phyloP scores from a whole-genome alignment of 768 basidiomycete species.

The Daedaleopsis nitida region DNA sequence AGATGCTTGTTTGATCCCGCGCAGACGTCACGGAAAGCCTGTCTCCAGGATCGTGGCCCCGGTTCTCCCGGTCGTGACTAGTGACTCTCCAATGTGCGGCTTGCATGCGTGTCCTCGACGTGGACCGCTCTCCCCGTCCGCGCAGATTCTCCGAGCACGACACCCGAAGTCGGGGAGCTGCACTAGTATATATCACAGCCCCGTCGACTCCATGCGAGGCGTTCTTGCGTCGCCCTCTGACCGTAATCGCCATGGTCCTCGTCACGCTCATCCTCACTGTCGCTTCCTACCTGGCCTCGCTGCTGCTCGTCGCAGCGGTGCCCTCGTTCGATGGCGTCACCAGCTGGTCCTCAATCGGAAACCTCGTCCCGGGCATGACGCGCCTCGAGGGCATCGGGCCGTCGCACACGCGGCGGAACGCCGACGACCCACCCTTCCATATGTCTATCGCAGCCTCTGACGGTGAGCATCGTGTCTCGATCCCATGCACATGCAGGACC shows the following conservation, averaged over 20 bases:
- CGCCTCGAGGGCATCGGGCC: slow-evolving; percentile 26
- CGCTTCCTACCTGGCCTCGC: slow-evolving; percentile 4
- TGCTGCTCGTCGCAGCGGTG: slow-evolving; percentile 18
- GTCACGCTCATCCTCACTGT: slow-evolving; percentile 15
- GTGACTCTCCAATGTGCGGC: too few relatives aligned
- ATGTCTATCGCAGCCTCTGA: slow-evolving; percentile 24
- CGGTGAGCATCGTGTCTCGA: slow-evolving; percentile 12
- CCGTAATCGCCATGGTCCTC: slow-evolving; percentile 4
- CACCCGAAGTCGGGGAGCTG: background rate
- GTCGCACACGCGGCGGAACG: slow-evolving; percentile 1
- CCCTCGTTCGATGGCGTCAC: slow-evolving; percentile 28
- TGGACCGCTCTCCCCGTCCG: background rate
- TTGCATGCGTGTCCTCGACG: slow-evolving; percentile 13
- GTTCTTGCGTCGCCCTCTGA: background rate
- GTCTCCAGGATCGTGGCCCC: background rate
- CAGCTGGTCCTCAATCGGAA: slow-evolving; percentile 23
- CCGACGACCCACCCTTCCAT: slow-evolving; percentile 15
- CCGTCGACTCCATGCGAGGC: background rate
- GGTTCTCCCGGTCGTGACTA: slow-evolving; percentile 13
- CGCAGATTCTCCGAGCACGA: slow-evolving; percentile 14
- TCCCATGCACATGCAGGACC: background rate
- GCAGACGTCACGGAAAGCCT: slow-evolving; percentile 15
- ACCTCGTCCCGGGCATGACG: slow-evolving; percentile 29
- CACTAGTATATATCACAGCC: slow-evolving; percentile 7
- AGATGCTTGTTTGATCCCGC: background rate